These are phyloP conservation scores for Penicillium odoratum DNA, from an alignment of 495 filamentous ascomycete species.

Conservation along the genomic window DNA sequence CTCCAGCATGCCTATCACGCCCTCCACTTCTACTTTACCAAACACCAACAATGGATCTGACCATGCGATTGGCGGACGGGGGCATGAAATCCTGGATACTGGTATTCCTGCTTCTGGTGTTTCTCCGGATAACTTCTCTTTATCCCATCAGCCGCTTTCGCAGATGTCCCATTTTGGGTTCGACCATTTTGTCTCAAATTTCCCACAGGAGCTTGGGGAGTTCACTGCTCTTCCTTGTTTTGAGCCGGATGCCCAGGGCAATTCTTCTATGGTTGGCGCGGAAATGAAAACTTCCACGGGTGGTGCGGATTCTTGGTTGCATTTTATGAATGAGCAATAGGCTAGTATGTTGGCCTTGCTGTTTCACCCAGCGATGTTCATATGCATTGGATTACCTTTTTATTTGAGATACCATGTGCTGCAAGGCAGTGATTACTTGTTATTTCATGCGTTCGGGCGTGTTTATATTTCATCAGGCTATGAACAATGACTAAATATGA, in stretches of 20 bases:
- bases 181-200: constrained; percentile 49
- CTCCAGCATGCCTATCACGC: constrained; percentile 17
- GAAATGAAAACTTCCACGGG: constrained; percentile 30
- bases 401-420: constrained; percentile 14
- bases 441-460: not conserved
- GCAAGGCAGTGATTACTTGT: not conserved
- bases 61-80: constrained; percentile 9
- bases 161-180: constrained; percentile 43
- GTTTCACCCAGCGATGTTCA: not conserved
- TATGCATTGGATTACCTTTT: not conserved
- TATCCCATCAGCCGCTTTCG: constrained; percentile 33
- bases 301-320: constrained; percentile 38
- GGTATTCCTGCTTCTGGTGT: constrained; percentile 27
- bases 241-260: constrained; percentile 39
- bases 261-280: constrained; percentile 14
- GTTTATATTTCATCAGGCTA: not conserved
- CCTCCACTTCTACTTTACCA: constrained; percentile 16
- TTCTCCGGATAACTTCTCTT: constrained; percentile 32
- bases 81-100: constrained; percentile 21
- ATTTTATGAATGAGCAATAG: constrained; percentile 39
- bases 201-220: constrained; percentile 48
- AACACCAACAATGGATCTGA: constrained; percentile 15
- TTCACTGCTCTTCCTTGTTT: constrained; percentile 51
- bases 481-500: not conserved
- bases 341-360: not conserved